phyloP scores from a whole-genome alignment of 2,329 filamentous ascomycete genomes.

The Lecanosticta acicola region DNA sequence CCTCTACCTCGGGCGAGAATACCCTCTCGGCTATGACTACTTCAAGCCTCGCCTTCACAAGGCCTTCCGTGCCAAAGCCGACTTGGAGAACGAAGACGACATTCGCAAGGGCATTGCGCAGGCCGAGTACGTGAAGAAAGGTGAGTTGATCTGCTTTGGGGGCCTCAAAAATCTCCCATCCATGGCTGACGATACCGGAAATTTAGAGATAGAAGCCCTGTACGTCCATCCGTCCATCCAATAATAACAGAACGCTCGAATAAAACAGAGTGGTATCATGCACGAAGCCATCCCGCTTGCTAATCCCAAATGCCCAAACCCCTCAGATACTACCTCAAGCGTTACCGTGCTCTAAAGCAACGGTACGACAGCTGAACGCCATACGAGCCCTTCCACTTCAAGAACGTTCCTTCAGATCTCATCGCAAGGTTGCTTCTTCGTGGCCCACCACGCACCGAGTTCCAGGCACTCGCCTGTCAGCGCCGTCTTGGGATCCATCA shows the following conservation, averaged over 20 bases:
- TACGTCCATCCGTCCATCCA: slow-evolving; percentile 48
- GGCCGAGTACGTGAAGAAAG: slow-evolving; percentile 88
- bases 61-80: slow-evolving; percentile 73
- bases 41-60: slow-evolving; percentile 76
- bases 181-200: no score
- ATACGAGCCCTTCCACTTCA: no score
- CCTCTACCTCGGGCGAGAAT: slow-evolving; percentile 75
- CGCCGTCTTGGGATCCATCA: slow-evolving; percentile 64
- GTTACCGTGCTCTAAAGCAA: slow-evolving; percentile 78
- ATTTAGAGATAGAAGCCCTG: slow-evolving; percentile 93
- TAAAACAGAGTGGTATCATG: slow-evolving; percentile 8
- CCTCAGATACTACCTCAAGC: slow-evolving; percentile 79
- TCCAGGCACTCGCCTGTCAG: slow-evolving; percentile 79
- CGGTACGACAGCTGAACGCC: slow-evolving; percentile 51
- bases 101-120: slow-evolving; percentile 70
- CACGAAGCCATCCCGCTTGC: neutral
- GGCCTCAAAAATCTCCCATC: no score
- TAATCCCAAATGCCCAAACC: neutral
- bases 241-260: neutral
- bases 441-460: slow-evolving; percentile 60
- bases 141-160: no score
- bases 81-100: slow-evolving; percentile 63
- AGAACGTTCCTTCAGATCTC: no score
- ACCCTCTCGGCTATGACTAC: slow-evolving; percentile 77
- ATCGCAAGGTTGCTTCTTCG: slow-evolving; percentile 36